Evolutionary conservation across 2,329 filamentous ascomycete genomes (phyloP), one percentile per base, ranked within the genome.

Genomic region (Sporothrix dimorphospora): DNA sequence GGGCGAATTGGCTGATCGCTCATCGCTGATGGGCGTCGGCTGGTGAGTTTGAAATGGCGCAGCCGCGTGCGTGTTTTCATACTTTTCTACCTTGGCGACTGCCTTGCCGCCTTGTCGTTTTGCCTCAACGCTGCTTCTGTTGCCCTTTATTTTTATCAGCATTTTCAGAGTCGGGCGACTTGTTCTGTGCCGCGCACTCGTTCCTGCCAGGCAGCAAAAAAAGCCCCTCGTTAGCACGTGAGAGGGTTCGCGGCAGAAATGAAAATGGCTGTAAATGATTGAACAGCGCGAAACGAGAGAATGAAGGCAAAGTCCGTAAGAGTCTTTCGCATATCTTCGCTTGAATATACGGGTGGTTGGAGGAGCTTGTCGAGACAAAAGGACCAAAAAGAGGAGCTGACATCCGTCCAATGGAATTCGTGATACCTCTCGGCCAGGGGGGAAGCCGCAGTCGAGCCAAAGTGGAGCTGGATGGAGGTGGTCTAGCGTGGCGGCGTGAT

Each of bases 381-480:
- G 61, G 40, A 66, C 61, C 40, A 19, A 47, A 66, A 66, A 66
- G 61, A 40, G 27, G 45, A 68, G 45, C 27, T 16, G 24, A 21
- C n/a, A 7, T 51, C 42, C 21, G 47, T 45, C n/a, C n/a, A 27
- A 16, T 45, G 30, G 19, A 59, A 4, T 59, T 4, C 30, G 30
- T 34, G 30, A 34, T 34, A 34, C 30, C 30, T 34, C 11, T 38
- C 14, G 47, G 24, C 19, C 19, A 27, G 45, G 40, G 47, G 24
- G 42, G 24, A 51, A 67, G 42, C 30, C 53, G 65, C 30, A 49
- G 21, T 30, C 40, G n/a, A 27, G 34, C 14, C 49, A 69, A 19
- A 69, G 51, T 55, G 67, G 67, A 57, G 51, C 49, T 27, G 21
- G 30, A 38, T 14, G 5, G 27, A 53, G 19, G 21, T 65, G 55